phyloP scores from a whole-genome alignment of 371 early-diverging fungal genomes.

The Mycotypha africana region DNA sequence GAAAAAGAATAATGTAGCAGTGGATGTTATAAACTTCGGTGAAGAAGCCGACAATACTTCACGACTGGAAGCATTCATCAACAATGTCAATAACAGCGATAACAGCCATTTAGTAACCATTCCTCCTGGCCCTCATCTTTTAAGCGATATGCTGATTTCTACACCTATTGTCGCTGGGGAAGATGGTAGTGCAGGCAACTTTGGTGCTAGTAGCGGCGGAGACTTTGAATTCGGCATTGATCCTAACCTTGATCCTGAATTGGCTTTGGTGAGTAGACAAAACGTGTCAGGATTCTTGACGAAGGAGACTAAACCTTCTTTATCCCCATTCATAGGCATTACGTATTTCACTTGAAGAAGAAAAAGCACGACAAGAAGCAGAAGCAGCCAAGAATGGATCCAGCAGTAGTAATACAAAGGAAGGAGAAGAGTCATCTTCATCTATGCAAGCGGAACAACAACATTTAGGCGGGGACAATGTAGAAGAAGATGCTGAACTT shows the following conservation, averaged over 20 bases:
- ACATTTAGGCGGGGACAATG: background rate
- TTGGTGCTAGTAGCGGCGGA: conserved; percentile 51
- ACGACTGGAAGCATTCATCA: conserved; percentile 88
- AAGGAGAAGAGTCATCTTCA: conserved; percentile 37
- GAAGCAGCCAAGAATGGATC: conserved; percentile 45
- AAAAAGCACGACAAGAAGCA: conserved; percentile 87
- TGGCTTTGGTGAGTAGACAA: conserved; percentile 85
- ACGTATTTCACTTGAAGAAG: conserved; percentile 96
- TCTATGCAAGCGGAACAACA: conserved; percentile 45
- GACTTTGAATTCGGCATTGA: conserved; percentile 96
- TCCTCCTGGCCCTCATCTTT: conserved; percentile 92
- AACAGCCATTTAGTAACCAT: conserved; percentile 86
- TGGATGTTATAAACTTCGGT: conserved; percentile 97
- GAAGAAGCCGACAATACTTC: conserved; percentile 88
- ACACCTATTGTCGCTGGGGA: conserved; percentile 86
- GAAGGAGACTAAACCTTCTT: no score
- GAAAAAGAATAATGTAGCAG: conserved; percentile 95
- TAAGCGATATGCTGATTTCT: conserved; percentile 84
- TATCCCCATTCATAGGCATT: no score
- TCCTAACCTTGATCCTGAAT: conserved; percentile 92
- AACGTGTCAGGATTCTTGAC: no score
- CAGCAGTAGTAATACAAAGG: conserved; percentile 14
- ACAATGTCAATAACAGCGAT: conserved; percentile 83
- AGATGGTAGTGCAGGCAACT: conserved; percentile 66
- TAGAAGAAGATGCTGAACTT: conserved; percentile 48